A percentile compares a stretch with the other conserved stretches of the same genome.
Conservation (phyloP, 768 basidiomycete genomes). For the Macrolepiota fuliginosa region DNA sequence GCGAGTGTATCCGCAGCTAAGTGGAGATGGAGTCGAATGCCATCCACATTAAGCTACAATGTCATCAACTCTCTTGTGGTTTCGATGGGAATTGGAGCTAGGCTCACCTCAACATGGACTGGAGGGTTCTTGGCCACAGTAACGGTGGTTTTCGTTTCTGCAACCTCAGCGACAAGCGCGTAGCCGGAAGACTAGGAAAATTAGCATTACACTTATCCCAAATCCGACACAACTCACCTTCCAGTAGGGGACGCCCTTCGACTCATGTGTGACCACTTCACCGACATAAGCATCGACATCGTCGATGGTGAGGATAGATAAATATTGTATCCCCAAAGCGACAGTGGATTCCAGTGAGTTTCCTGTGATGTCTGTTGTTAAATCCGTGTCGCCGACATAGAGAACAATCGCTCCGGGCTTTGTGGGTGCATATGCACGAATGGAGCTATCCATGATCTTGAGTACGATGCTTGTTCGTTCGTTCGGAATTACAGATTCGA, state of each 20-base stretch:
- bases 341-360: constrained; percentile 57
- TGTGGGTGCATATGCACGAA: constrained; percentile 55
- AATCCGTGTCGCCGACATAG: constrained; percentile 62
- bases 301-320: constrained; percentile 46
- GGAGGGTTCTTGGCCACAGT: constrained; percentile 24
- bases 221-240: constrained; percentile 46
- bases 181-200: constrained; percentile 57
- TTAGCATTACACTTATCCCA: not conserved
- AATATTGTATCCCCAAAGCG: constrained; percentile 41
- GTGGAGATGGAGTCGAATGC: constrained; percentile 54
- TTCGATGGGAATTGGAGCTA: not conserved
- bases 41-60: constrained; percentile 53
- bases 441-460: constrained; percentile 61
- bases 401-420: constrained; percentile 67
- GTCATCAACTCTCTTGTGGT: not conserved
- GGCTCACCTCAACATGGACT: constrained; percentile 19
- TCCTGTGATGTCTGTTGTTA: constrained; percentile 72
- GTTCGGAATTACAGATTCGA: constrained; percentile 89
- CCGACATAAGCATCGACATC: constrained; percentile 27
- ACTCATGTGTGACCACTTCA: constrained; percentile 13
- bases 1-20: constrained; percentile 77
- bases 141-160: constrained; percentile 45
- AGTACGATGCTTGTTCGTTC: constrained; percentile 78
- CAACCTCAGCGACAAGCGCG: constrained; percentile 62
- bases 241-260: constrained; percentile 53